phyloP scores from a whole-genome alignment of 1,284 basidiomycete genomes.

The Irpex lacteus region DNA sequence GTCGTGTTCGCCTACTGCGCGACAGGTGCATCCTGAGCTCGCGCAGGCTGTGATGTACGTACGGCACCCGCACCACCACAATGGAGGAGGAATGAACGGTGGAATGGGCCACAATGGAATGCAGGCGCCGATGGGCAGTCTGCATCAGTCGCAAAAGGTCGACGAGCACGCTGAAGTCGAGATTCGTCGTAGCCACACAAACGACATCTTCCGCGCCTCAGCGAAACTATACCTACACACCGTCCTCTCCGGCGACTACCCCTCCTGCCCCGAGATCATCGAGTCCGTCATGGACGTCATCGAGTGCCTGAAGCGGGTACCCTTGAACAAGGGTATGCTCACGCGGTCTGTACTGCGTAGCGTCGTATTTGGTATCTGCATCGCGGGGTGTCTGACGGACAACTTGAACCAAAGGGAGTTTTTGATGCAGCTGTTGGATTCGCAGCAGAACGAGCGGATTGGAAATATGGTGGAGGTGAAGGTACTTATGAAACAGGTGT shows the following conservation, averaged over 20 bases:
- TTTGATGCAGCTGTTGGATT: slow-evolving; percentile 46
- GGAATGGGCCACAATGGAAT: neutral
- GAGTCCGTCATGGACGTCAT: slow-evolving; percentile 55
- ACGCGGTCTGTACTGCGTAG: slow-evolving; percentile 64
- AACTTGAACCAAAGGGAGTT: slow-evolving; percentile 40
- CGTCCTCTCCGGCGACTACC: slow-evolving; percentile 66
- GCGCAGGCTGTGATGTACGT: neutral
- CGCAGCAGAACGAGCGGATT: slow-evolving; percentile 47
- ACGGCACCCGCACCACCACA: neutral
- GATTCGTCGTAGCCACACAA: slow-evolving; percentile 49
- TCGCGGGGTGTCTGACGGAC: slow-evolving; percentile 68
- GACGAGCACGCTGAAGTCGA: slow-evolving; percentile 27
- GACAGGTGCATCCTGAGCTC: no score
- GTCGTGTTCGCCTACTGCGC: no score
- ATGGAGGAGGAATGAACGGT: no score
- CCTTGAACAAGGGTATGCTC: slow-evolving; percentile 34
- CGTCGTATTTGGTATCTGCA: slow-evolving; percentile 74
- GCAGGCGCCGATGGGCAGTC: neutral
- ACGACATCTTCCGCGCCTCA: slow-evolving; percentile 73
- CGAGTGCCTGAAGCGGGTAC: slow-evolving; percentile 43
- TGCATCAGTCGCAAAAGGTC: neutral
- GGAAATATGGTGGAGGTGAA: slow-evolving; percentile 64
- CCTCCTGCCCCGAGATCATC: slow-evolving; percentile 58
- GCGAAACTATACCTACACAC: slow-evolving; percentile 70
- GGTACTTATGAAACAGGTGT: slow-evolving; percentile 57